Percentiles rank a stretch among this genome's conserved stretches.
These are phyloP conservation scores for Schizochytrium sp. DNA, from an alignment of 108 stramenopile genomes.

Conservation along the genomic window DNA sequence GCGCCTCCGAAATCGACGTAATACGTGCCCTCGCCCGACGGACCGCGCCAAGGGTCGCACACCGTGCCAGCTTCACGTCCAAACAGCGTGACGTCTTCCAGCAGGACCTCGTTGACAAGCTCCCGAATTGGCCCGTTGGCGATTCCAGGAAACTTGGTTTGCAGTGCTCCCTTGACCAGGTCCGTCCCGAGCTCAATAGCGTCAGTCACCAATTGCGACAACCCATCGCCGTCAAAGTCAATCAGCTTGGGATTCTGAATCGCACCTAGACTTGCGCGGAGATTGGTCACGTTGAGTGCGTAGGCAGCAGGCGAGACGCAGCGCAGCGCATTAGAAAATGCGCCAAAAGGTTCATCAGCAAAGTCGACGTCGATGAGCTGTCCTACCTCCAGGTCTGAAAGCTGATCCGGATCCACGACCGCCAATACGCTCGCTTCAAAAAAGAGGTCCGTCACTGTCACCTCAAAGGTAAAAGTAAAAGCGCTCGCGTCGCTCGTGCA, in stretches of 20 bases:
- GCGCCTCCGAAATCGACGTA: not conserved
- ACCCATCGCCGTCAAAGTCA: not conserved
- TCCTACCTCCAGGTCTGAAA: not conserved
- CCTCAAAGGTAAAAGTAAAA: not conserved
- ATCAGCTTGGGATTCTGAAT: not conserved
- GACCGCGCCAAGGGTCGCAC: not conserved
- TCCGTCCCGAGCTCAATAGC: not conserved
- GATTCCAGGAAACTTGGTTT: not conserved
- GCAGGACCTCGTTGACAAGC: not conserved
- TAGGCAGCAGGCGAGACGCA: not conserved
- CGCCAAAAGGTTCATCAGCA: not conserved
- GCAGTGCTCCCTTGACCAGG: not conserved
- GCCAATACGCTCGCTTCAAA: not conserved
- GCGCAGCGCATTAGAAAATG: not conserved
- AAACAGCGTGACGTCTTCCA: not conserved
- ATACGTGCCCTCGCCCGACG: not conserved
- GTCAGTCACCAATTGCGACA: not conserved
- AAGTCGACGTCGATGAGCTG: not conserved
- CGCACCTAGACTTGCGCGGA: not conserved
- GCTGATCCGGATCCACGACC: not conserved
- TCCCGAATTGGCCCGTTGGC: constrained; percentile 12
- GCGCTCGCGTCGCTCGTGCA: not conserved
- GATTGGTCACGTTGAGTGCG: not conserved
- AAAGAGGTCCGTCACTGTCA: not conserved
- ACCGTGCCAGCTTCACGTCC: not conserved